Base-by-base conservation (phyloP, 768 basidiomycete species). In the Cystofilobasidium ferigula region DNA sequence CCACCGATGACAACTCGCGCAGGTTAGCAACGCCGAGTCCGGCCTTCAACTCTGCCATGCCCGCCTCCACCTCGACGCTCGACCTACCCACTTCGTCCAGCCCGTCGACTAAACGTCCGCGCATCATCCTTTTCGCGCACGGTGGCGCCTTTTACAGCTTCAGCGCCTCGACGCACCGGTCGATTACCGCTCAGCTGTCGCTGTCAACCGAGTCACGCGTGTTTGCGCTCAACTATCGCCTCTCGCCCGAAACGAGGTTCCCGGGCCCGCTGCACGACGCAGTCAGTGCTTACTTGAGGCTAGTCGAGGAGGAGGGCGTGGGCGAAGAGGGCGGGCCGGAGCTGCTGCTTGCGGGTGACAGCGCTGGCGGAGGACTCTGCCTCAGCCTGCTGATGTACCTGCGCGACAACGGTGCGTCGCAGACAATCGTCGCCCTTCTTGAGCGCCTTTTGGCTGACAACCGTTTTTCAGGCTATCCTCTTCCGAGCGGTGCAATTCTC, bases 71-170 rank as follows among this genome's bases (percentile, higher is more conserved):
- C 28, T 32, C 20, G 14, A 14, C 87, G 14, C 42, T 13, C 14
- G 12, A 10, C n/a, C n/a, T 24, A n/a, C 10, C 4, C 45, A 8
- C 22, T 20, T n/a, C 45, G 4, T 1, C 45, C 5, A 22, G 12
- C 8, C 45, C 45, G 45, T 2, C 45, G 22, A 20, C 22, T 20
- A 3, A 47, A n/a, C 42, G 42, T 4, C 45, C 94, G 66, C 81
- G 87, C 57, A 86, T 97, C 34, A 84, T 95, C n/a, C 81, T 95
- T 10, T 98, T 91, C 72, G 81, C 97, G 13, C 94, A 98, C 73
- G 94, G 92, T 62, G 89, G 91, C 51, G 94, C 93, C 42, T 99
- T 95, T 74, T 97, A 91, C 75, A 79, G 87, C 57, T 92, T 88
- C 63, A 90, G 87, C 71, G 87, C 93, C 14, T 87, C 92, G 30